Percentiles rank a stretch among this genome's conserved stretches.
Conservation (phyloP, 2,329 filamentous ascomycete genomes). For the Phaeosphaeria sp. region DNA sequence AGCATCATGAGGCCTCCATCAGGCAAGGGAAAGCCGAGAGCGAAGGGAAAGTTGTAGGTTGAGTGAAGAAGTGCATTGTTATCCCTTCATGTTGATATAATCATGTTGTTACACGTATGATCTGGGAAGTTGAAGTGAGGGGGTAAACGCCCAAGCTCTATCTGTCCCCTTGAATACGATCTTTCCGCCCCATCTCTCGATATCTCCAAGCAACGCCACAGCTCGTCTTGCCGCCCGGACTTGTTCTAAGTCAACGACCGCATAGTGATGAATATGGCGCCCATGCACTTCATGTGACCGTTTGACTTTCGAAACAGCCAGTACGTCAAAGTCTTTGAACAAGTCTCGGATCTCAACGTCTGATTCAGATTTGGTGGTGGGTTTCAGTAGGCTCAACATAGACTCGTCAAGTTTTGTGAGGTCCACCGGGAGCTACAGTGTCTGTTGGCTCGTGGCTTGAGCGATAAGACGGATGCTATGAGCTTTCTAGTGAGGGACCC, state of each 20-base stretch:
- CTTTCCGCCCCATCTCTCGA: background rate
- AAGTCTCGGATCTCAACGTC: conserved; percentile 53
- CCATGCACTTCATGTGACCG: conserved; percentile 16
- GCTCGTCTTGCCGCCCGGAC: conserved; percentile 31
- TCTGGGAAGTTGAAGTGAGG: too few relatives aligned
- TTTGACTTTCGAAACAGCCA: conserved; percentile 56
- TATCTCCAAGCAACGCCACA: conserved; percentile 24
- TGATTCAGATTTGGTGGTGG: conserved; percentile 51
- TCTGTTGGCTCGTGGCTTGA: background rate
- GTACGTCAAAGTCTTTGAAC: conserved; percentile 55
- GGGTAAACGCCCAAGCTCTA: background rate
- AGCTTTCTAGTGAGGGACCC: background rate
- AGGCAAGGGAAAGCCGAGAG: conserved; percentile 1
- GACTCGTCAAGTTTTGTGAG: conserved; percentile 51
- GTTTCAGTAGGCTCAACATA: conserved; percentile 57
- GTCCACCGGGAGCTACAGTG: conserved; percentile 8
- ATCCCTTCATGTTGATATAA: background rate
- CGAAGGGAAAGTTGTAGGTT: conserved; percentile 22
- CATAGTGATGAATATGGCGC: conserved; percentile 29
- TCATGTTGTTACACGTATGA: background rate
- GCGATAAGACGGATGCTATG: background rate
- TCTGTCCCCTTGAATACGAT: background rate
- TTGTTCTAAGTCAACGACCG: conserved; percentile 37
- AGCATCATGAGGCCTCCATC: conserved; percentile 40
- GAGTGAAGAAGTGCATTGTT: background rate